Percentiles rank a stretch among this genome's conserved stretches.
phyloP scores from a whole-genome alignment of 78 protist genomes.

The Speleostelium caveatum region DNA sequence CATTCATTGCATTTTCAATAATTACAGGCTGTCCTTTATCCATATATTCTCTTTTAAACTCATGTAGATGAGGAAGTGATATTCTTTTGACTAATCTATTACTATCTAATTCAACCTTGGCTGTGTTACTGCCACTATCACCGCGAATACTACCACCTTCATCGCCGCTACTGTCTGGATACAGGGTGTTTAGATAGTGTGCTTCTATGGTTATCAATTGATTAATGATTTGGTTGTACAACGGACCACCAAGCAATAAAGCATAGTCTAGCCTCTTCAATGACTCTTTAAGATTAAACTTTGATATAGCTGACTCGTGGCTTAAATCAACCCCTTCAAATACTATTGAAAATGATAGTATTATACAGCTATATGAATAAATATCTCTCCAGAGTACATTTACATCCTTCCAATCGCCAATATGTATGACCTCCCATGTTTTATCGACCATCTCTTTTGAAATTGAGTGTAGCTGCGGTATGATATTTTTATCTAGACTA shows the following conservation, averaged over 20 bases:
- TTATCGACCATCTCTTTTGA: no score
- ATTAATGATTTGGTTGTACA: slow-evolving; percentile 1
- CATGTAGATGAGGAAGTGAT: slow-evolving; percentile 10
- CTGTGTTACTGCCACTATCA: background rate
- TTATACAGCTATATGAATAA: slow-evolving; percentile 7
- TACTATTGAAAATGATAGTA: background rate
- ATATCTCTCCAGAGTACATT: slow-evolving; percentile 27
- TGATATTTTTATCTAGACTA: no score
- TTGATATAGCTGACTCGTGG: background rate
- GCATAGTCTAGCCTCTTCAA: slow-evolving; percentile 31
- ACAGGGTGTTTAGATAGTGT: background rate
- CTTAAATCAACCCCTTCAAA: background rate
- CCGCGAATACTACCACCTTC: background rate
- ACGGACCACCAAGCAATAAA: slow-evolving; percentile 42
- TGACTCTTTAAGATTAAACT: background rate
- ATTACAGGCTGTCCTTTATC: slow-evolving; percentile 25
- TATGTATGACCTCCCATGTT: background rate
- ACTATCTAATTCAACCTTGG: background rate
- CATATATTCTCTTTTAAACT: slow-evolving; percentile 15
- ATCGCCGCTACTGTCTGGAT: background rate
- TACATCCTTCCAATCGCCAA: slow-evolving; percentile 50
- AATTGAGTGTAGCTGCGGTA: no score
- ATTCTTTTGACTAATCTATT: slow-evolving; percentile 31
- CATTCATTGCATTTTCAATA: slow-evolving; percentile 15
- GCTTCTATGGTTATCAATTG: background rate